These are phyloP conservation scores for Panus rudis DNA, from an alignment of 768 basidiomycete genomes.

Conservation along the genomic window DNA sequence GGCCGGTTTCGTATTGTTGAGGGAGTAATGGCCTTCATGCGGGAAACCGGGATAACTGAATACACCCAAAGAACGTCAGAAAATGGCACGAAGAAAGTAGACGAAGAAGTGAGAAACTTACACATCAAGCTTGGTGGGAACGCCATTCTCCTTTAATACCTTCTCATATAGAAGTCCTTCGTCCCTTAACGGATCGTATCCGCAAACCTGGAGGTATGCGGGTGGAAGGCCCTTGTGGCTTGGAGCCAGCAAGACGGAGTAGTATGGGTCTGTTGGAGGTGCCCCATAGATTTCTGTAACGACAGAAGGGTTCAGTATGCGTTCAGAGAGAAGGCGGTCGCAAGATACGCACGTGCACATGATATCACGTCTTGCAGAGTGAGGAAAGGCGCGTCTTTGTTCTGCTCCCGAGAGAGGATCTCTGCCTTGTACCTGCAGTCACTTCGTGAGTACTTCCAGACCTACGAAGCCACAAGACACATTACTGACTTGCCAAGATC, in stretches of 20 bases:
- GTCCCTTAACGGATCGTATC: not conserved
- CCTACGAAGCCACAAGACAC: not conserved
- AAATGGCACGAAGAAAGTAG: not conserved
- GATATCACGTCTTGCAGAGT: no score
- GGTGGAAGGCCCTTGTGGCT: not conserved
- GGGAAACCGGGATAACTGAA: not conserved
- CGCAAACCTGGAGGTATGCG: not conserved
- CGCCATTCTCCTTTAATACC: not conserved
- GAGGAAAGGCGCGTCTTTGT: not conserved
- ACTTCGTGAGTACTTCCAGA: not conserved
- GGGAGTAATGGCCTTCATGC: not conserved
- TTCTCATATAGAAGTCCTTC: not conserved
- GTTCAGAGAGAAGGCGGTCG: not conserved
- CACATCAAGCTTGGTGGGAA: not conserved
- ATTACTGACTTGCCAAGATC: constrained; percentile 18
- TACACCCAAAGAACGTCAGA: not conserved
- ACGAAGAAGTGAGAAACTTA: not conserved
- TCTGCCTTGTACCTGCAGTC: not conserved
- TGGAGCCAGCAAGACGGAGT: not conserved
- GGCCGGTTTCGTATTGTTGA: not conserved
- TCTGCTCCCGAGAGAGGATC: not conserved
- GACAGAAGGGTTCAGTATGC: not conserved
- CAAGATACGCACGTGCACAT: not conserved
- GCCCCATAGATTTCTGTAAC: not conserved
- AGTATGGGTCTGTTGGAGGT: not conserved